Percentiles rank a stretch among this genome's conserved stretches.
Conservation (phyloP, 1,284 basidiomycete species). For the Cerrena zonata region DNA sequence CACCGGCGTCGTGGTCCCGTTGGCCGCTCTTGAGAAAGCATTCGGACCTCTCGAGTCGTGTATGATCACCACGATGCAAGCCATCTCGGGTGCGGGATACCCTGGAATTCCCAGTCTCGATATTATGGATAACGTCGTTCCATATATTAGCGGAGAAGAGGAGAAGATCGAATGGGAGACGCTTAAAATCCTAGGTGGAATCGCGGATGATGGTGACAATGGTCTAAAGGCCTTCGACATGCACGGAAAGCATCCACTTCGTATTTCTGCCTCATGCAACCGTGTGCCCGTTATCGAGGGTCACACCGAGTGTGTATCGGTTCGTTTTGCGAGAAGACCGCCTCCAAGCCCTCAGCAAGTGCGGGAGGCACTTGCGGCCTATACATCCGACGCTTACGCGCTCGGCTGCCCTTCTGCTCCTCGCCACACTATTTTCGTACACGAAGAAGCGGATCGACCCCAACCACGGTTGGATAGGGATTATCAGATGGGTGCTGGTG, state of each 20-base stretch:
- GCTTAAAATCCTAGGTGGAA: conserved; percentile 89
- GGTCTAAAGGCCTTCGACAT: conserved; percentile 73
- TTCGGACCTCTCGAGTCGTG: conserved; percentile 92
- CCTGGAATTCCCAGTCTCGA: conserved; percentile 89
- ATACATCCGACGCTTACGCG: conserved; percentile 74
- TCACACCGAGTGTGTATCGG: conserved; percentile 86
- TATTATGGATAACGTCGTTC: conserved; percentile 94
- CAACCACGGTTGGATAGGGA: conserved; percentile 91
- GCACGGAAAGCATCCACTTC: conserved; percentile 74
- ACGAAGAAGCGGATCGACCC: conserved; percentile 89
- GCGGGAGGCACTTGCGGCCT: conserved; percentile 73
- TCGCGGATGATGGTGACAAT: conserved; percentile 50
- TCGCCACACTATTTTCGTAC: conserved; percentile 80
- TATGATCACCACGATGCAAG: conserved; percentile 94
- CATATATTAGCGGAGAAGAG: conserved; percentile 91
- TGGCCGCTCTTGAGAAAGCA: conserved; percentile 84
- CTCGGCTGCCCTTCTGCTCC: conserved; percentile 85
- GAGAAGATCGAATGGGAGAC: conserved; percentile 99
- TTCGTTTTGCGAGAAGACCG: conserved; percentile 77
- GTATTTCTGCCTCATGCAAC: conserved; percentile 71
- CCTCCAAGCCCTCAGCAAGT: conserved; percentile 87
- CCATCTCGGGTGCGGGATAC: conserved; percentile 95
- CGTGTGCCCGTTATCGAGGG: conserved; percentile 76
- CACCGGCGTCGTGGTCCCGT: conserved; percentile 88
- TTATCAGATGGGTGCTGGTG: conserved; percentile 87